phyloP scores from a whole-genome alignment of 2,329 filamentous ascomycete genomes.

The Zopfia rhizophila region DNA sequence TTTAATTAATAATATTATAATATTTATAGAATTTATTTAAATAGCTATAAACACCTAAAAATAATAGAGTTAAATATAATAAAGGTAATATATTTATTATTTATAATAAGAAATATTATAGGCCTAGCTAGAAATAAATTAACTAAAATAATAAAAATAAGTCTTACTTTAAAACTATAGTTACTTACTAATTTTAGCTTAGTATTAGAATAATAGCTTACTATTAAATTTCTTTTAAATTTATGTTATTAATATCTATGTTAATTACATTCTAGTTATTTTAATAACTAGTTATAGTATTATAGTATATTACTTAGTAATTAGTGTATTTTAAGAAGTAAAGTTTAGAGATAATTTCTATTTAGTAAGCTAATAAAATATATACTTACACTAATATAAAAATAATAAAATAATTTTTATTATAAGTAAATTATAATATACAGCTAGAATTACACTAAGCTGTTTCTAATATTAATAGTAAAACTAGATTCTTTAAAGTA shows the following conservation, averaged over 20 bases:
- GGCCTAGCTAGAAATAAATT: conserved; percentile 3
- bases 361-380: conserved; percentile 11
- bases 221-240: conserved; percentile 16
- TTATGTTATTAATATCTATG: conserved; percentile 5
- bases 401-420: conserved; percentile 3
- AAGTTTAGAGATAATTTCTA: conserved; percentile 3
- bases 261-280: conserved; percentile 1
- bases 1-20: conserved; percentile 30
- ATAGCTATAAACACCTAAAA: conserved; percentile 25
- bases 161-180: conserved; percentile 1
- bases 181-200: conserved; percentile 18
- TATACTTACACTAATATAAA: conserved; percentile 8
- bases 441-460: no score
- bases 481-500: no score
- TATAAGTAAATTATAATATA: conserved; percentile 9
- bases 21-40: conserved; percentile 30
- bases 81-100: conserved; percentile 3
- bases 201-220: conserved; percentile 25
- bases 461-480: no score
- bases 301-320: neutral
- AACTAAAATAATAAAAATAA: conserved; percentile 9
- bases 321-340: conserved; percentile 8
- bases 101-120: neutral
- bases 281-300: conserved; percentile 1
- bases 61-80: conserved; percentile 18